These are phyloP conservation scores for Fusarium circinatum DNA, from an alignment of 2,329 filamentous ascomycete species.

Conservation along the genomic window DNA sequence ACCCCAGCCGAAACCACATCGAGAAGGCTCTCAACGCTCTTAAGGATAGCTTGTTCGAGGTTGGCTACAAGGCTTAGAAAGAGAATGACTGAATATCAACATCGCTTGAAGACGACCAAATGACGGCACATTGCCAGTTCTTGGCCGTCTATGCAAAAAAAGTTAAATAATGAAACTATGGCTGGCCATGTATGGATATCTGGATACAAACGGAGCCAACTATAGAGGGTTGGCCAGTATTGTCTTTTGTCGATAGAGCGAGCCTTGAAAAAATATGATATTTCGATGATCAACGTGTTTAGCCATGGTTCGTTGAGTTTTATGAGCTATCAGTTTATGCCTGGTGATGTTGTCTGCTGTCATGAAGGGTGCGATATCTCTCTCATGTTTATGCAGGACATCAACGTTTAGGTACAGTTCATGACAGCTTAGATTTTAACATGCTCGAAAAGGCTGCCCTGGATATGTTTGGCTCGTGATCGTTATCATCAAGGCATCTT, in stretches of 20 bases:
- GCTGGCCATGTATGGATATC: conserved; percentile 18
- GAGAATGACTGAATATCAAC: background rate
- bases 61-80: conserved; percentile 65
- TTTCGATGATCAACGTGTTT: conserved; percentile 4
- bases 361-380: background rate
- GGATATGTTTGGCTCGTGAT: background rate
- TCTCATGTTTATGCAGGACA: background rate
- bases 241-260: conserved; percentile 23
- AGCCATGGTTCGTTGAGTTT: conserved; percentile 1
- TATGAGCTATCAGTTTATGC: conserved; percentile 4
- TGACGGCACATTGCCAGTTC: background rate
- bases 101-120: background rate
- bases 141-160: background rate
- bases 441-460: background rate
- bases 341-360: background rate
- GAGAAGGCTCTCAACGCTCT: conserved; percentile 85
- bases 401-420: background rate
- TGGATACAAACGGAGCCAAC: conserved; percentile 24
- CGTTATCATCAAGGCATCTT: background rate
- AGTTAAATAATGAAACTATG: conserved; percentile 26
- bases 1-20: conserved; percentile 81
- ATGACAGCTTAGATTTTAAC: background rate
- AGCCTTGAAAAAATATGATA: conserved; percentile 26
- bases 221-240: conserved; percentile 15
- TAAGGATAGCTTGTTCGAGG: conserved; percentile 78